Base-by-base conservation (phyloP, 1,139 yeast genomes). In the Candida sojae region DNA sequence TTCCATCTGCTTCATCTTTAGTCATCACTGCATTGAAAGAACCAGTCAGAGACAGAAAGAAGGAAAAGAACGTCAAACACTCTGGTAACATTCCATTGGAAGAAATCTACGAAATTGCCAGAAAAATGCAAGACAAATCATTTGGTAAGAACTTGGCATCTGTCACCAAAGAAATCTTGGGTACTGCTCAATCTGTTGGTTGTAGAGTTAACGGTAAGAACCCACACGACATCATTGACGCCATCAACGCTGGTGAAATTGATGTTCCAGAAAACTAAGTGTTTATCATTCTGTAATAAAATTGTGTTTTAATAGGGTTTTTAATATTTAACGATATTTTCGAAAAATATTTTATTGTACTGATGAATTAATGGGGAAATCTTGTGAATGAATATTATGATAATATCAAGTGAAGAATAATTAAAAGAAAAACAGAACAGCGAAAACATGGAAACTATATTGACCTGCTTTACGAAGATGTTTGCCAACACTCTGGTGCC, bases 31-130 rank as follows among this genome's bases (percentile, higher is more conserved):
- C 99, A 67, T 86, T 93, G 74, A 93, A 93, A 87, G 99, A 93
- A 84, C 92, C 99, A 68, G 97, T 97, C 75, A 92, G 99, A 89
- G 99, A 93, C 87, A 88, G 97, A 85, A 93, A 93, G 96, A 93
- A 93, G 96, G 99, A 93, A 77, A 93, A 93, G 95, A 92, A 95
- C 83, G 91, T 95, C 78, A 92, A 92, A 86, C 99, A 93, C 90
- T 86, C 86, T 75, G 99, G 99, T 82, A 93, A 91, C 92, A 86
- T 93, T 72, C 90, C 97, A 68, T 84, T 93, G 71, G 96, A 92
- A 69, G 97, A 93, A 82, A 88, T 93, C 79, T 84, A 82, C 76
- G 96, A 91, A 77, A 89, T 93, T 74, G 99, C 99, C 69, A 93
- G 97, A 82, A 86, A 86, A 75, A 93, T 93, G 98, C 87, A 83